Evolutionary conservation across 1,284 basidiomycete genomes (phyloP).

Genomic region (Ceratobasidium sp.): DNA sequence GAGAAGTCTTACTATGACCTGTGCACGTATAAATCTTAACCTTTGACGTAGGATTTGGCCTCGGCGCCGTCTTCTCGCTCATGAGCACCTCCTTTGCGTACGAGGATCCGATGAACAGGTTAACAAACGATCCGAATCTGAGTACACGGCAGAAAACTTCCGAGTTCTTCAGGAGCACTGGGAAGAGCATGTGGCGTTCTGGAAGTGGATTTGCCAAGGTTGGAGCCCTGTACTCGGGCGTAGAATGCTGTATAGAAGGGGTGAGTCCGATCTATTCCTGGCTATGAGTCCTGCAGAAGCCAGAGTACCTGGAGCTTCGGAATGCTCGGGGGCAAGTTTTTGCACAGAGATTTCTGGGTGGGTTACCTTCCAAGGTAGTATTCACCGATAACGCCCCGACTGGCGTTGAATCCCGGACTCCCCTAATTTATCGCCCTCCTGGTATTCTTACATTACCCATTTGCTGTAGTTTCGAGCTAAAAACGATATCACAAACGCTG

Average conservation of each 20-base stretch:
- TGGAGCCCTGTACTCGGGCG: constrained; percentile 90
- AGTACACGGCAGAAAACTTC: constrained; percentile 77
- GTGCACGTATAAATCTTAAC: not conserved
- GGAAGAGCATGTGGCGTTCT: constrained; percentile 87
- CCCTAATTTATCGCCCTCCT: not conserved
- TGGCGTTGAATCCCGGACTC: not conserved
- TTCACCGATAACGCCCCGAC: not conserved
- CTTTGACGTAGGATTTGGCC: constrained; percentile 75
- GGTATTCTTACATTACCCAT: not conserved
- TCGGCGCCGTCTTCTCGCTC: constrained; percentile 95
- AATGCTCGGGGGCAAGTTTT: not conserved
- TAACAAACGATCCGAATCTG: constrained; percentile 63
- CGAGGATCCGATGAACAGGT: constrained; percentile 89
- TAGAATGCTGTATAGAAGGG: constrained; percentile 96
- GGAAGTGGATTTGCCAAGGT: constrained; percentile 97
- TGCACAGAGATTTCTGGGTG: not conserved
- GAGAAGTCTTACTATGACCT: constrained; percentile 53
- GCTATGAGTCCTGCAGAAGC: too few species aligned
- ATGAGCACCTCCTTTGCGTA: constrained; percentile 96
- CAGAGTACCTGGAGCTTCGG: not conserved
- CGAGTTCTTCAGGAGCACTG: constrained; percentile 94
- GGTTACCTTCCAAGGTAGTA: not conserved
- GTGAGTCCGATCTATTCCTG: constrained; percentile 65
- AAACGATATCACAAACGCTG: constrained; percentile 89
- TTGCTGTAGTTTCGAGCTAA: constrained; percentile 86